Base-by-base conservation (phyloP, 148 eudicot genomes). In the Vaccinium myrtillus region DNA sequence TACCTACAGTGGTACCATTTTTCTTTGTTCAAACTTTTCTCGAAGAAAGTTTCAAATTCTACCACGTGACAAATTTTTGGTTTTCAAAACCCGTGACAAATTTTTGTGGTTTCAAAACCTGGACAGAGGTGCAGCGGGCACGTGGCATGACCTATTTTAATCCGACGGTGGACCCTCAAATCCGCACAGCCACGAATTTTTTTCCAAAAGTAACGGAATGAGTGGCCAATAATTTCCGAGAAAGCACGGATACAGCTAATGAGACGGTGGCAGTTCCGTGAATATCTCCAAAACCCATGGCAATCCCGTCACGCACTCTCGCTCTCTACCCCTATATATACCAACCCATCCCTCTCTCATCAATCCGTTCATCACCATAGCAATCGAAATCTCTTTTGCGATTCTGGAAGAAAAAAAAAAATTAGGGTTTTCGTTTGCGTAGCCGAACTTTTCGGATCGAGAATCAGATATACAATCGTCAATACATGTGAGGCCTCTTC, bases 271-370 rank as follows among this genome's bases (percentile, higher is more conserved):
- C 15, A 74, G 1, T 30, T 7, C 70, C 69, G 84, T 83, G 30
- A 74, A 74, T 83, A 73, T n/a, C 39, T 74, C 53, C 7, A 50
- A n/a, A 53, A 2, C 10, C 3, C 13, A 65, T 83, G 84, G 84
- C 55, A 74, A 83, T 74, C 79, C 53, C 25, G 2, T 12, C 1
- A 14, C 15, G 39, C 25, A 15, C 39, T 4, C 15, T 61, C 53
- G 5, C n/a, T 3, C 14, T 8, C 67, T 16, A 2, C 32, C 16
- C 23, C 1, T 83, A 73, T 83, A 73, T 49, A 39, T 23, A 15
- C 9, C 49, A 7, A 9, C 23, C 50, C 0, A 32, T 23, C 4
- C 27, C 61, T 0, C 25, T 4, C 49, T 19, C 8, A 1, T 50
- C 25, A 3, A 69, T 3, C 4, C 83, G 48, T 49, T 27, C 83